Percentiles rank a stretch among this genome's conserved stretches.
phyloP scores from a whole-genome alignment of 2,329 filamentous ascomycete genomes.

The Hymenoscyphus infarciens region DNA sequence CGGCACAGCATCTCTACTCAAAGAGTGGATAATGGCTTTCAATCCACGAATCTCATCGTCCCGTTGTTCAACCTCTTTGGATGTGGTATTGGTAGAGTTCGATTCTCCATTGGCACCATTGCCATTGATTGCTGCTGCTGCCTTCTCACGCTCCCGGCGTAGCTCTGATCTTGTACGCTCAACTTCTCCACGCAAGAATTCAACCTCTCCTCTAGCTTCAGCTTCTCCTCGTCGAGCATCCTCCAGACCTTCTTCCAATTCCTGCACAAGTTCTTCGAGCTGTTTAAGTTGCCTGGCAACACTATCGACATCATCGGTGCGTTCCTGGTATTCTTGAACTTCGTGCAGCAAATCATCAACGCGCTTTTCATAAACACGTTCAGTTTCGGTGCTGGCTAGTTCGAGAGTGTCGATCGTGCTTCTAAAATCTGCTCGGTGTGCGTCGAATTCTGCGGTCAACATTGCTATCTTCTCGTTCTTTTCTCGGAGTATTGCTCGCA shows the following conservation, averaged over 20 bases:
- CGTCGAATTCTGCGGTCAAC: slow-evolving; percentile 91
- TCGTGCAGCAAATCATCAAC: slow-evolving; percentile 84
- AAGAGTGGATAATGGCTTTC: slow-evolving; percentile 95
- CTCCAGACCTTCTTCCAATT: slow-evolving; percentile 93
- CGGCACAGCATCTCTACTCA: slow-evolving; percentile 69
- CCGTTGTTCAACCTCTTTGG: slow-evolving; percentile 84
- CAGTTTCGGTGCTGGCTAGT: slow-evolving; percentile 90
- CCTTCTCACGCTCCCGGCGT: slow-evolving; percentile 81
- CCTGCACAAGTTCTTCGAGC: slow-evolving; percentile 91
- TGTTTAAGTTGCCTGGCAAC: slow-evolving; percentile 91
- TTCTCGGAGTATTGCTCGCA: slow-evolving; percentile 80
- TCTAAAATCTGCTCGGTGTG: slow-evolving; percentile 90
- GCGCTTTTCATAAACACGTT: slow-evolving; percentile 91
- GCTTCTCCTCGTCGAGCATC: slow-evolving; percentile 92
- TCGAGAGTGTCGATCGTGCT: slow-evolving; percentile 97
- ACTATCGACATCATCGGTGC: slow-evolving; percentile 83
- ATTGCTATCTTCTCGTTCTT: slow-evolving; percentile 96
- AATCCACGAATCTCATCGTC: slow-evolving; percentile 96
- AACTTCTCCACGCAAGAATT: slow-evolving; percentile 91
- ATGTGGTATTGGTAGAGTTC: slow-evolving; percentile 39
- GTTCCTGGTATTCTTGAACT: slow-evolving; percentile 75
- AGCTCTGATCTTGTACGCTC: slow-evolving; percentile 87
- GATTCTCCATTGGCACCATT: slow-evolving; percentile 41
- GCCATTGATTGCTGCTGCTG: slow-evolving; percentile 57
- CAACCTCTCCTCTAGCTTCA: slow-evolving; percentile 91